Evolutionary conservation across 1,284 basidiomycete genomes (phyloP), one percentile per base, ranked within the genome.

Genomic region (Termitomyces sp.): DNA sequence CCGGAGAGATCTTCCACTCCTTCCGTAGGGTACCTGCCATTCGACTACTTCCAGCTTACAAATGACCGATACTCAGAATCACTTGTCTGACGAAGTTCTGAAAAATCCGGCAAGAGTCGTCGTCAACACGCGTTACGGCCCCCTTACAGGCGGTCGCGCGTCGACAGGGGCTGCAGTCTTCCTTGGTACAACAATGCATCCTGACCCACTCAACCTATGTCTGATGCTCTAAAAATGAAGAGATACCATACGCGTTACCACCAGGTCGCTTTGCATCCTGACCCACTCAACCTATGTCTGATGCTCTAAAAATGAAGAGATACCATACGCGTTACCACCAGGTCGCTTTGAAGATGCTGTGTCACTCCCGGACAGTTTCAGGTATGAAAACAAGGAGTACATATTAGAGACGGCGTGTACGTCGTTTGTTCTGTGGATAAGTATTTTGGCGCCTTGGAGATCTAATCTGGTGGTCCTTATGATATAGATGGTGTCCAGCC

Each of bases 231-330:
- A 13, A 30, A 44, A 13, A 52, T 28, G 10, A 48, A 90, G 87
- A 91, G 71, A 73, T 92, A 31, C 88, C 88, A 0, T 91, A 88
- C 64, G 87, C 82, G 1, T 67, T 84, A 21, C 79, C 82, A 40
- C 84, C 84, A 0, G 67, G 62, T 28, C 76, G 87, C 28, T 90
- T 88, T 63, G 71, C n/a, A n/a, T n/a, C n/a, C n/a, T n/a, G n/a
- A n/a, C 1, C 19, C n/a, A 13, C 8, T 15, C 13, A 33, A 12
- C 12, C 5, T 1, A 24, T 3, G 28, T 21, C 48, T 44, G 12
- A 43, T 13, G 1, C 9, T n/a, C 24, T n/a, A 13, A 30, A 44
- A 13, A 52, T 28, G 10, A 48, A 90, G 87, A 91, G 71, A 73
- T 92, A 31, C 88, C 88, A 0, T 91, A 88, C 64, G 87, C 82